Evolutionary conservation across 257 asterid species (phyloP), one percentile per base, ranked within the genome.

Genomic region (Lantana camara): DNA sequence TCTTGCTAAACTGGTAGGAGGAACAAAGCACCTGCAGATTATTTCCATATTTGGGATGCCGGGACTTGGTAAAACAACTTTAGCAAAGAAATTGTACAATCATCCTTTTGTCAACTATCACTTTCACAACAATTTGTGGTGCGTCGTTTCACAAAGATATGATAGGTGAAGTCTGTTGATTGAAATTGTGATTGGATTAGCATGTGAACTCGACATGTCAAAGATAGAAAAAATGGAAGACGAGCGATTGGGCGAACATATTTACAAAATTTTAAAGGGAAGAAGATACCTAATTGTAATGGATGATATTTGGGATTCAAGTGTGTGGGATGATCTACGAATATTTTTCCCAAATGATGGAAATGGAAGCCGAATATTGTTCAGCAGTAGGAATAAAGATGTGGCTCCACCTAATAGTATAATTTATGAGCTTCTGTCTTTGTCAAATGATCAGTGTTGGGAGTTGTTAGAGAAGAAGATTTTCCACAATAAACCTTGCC

Each of bases 11-110:
- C 76, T 77, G 7, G 23, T 1, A 0, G 10, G 58, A 2, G 38
- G 23, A 66, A n/a, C 40, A 15, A 1, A 2, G n/a, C 0, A 29
- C 0, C 45, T 61, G 2, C 75, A 62, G 70, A n/a, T n/a, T n/a
- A n/a, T n/a, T n/a, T n/a, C n/a, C n/a, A n/a, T n/a, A n/a, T n/a
- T n/a, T n/a, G n/a, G 71, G 0, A 70, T 66, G 80, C 14, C 68
- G 0, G 75, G 81, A 49, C 42, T 75, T 14, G 80, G 81, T 15
- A 67, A 76, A 70, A 67, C 75, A n/a, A 72, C 78, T 12, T 27
- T 71, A 4, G 75, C 78, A 11, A 62, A 20, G 22, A 62, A 54
- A 16, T 16, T 76, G 10, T 76, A 48, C 50, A 51, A 24, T 51
- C 59, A 75, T 54, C 8, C 54, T 15, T 37, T 4, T 4, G 20